A percentile compares a stretch with the other conserved stretches of the same genome.
These are phyloP conservation scores for Withania somnifera DNA, from an alignment of 305 asterid species.

Conservation along the genomic window DNA sequence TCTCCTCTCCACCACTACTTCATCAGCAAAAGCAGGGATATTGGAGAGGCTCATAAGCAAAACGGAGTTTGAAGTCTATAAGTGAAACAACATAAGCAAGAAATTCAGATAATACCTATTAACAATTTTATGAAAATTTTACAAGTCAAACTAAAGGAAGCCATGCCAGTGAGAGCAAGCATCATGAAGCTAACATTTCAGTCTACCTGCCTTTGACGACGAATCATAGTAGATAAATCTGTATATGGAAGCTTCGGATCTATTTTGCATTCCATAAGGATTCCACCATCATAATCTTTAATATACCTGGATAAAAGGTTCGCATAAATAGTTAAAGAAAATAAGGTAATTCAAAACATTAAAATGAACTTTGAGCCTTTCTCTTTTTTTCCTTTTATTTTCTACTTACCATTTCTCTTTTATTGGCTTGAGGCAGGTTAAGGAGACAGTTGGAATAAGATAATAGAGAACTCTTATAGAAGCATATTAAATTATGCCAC, in stretches of 20 bases:
- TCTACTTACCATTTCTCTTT: not conserved
- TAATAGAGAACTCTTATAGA: not conserved
- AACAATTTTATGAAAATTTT: not conserved
- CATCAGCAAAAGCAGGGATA: not conserved
- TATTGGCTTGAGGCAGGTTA: not conserved
- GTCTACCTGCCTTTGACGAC: slow-evolving; percentile 81
- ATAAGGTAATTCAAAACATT: not conserved
- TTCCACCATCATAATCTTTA: slow-evolving; percentile 94
- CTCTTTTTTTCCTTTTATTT: not conserved
- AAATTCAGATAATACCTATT: not conserved
- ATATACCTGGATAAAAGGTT: slow-evolving; percentile 44
- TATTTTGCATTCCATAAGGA: slow-evolving; percentile 94
- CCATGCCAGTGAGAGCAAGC: not conserved
- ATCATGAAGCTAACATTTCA: not conserved
- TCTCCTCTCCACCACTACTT: not conserved
- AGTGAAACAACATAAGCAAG: not conserved
- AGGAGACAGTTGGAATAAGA: not conserved
- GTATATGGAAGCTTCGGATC: slow-evolving; percentile 97
- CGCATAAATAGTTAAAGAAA: not conserved
- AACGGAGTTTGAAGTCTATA: not conserved
- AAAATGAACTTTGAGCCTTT: not conserved
- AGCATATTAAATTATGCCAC: not conserved
- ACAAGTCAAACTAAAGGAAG: not conserved
- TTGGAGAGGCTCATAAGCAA: not conserved
- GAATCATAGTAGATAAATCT: slow-evolving; percentile 90